Percentiles rank a stretch among this genome's conserved stretches.
Evolutionary conservation across 805 yeast species (phyloP).

Genomic region (Sugiyamaella qingdaonensis): DNA sequence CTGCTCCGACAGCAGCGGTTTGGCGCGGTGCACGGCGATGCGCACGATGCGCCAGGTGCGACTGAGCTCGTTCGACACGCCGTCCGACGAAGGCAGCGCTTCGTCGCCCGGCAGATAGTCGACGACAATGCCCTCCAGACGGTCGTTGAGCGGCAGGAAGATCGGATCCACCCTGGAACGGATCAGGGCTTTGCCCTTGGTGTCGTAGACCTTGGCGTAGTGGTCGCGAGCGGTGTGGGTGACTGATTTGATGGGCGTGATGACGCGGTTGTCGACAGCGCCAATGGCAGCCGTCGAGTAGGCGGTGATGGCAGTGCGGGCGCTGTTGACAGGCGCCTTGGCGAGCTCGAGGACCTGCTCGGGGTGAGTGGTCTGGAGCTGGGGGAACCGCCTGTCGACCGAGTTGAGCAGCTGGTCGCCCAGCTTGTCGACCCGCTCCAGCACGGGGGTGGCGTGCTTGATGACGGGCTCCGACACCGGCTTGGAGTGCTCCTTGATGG

Average conservation of each 20-base stretch:
- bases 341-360: slow-evolving; percentile 41
- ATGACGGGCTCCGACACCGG: slow-evolving; percentile 33
- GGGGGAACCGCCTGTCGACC: slow-evolving; percentile 59
- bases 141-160: slow-evolving; percentile 56
- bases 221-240: slow-evolving; percentile 47
- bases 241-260: slow-evolving; percentile 38
- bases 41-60: slow-evolving; percentile 48
- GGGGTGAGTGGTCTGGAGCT: slow-evolving; percentile 56
- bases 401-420: slow-evolving; percentile 53
- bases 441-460: slow-evolving; percentile 41
- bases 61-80: slow-evolving; percentile 52
- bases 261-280: slow-evolving; percentile 44
- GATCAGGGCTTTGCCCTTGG: slow-evolving; percentile 58
- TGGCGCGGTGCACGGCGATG: slow-evolving; percentile 26
- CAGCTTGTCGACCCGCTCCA: slow-evolving; percentile 46
- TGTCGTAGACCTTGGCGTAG: slow-evolving; percentile 49
- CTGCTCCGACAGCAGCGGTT: slow-evolving; percentile 22
- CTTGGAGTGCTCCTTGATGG: slow-evolving; percentile 29
- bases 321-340: slow-evolving; percentile 35
- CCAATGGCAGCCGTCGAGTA: slow-evolving; percentile 31
- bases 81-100: slow-evolving; percentile 39
- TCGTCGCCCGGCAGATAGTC: slow-evolving; percentile 43
- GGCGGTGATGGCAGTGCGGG: slow-evolving; percentile 33
- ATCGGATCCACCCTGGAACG: slow-evolving; percentile 62
- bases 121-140: slow-evolving; percentile 44